Evolutionary conservation across 2,329 filamentous ascomycete genomes (phyloP).

Genomic region (Sarocladium strictum): DNA sequence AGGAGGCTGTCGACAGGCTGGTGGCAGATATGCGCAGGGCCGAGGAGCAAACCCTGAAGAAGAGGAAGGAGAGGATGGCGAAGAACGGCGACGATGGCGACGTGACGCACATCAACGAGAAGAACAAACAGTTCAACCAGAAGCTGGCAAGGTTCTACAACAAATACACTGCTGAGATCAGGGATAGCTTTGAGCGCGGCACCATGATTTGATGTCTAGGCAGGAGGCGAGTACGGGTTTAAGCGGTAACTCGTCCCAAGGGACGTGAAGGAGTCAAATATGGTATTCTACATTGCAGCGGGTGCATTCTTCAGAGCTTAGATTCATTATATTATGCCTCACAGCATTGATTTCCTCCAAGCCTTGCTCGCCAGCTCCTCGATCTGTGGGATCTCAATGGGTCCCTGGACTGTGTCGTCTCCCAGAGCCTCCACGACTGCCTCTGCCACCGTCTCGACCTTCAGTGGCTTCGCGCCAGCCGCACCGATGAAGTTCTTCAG

Average conservation of each 20-base stretch:
- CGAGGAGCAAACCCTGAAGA: constrained; percentile 81
- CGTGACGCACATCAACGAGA: constrained; percentile 98
- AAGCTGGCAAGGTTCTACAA: constrained; percentile 96
- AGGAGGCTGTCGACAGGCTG: constrained; percentile 79
- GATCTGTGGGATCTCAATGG: constrained; percentile 73
- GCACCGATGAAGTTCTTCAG: constrained; percentile 74
- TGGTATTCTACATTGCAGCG: constrained; percentile 26
- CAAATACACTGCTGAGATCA: constrained; percentile 95
- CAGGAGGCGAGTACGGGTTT: not conserved
- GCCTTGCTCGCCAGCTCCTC: constrained; percentile 73
- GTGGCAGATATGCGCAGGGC: constrained; percentile 83
- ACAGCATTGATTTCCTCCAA: constrained; percentile 91
- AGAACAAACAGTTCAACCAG: constrained; percentile 99
- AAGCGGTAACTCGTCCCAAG: not conserved
- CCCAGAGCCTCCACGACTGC: constrained; percentile 83
- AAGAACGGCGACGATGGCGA: constrained; percentile 81
- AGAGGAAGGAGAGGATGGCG: constrained; percentile 71
- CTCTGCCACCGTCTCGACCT: constrained; percentile 81
- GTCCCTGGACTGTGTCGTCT: constrained; percentile 66
- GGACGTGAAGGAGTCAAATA: not conserved
- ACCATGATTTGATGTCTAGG: constrained; percentile 71
- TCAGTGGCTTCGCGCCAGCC: constrained; percentile 78
- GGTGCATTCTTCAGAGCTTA: constrained; percentile 8
- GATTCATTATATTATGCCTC: constrained; percentile 19
- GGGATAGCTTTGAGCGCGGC: constrained; percentile 94